Conservation (phyloP, 306 rosid genomes). For the Phaseolus lunatus region DNA sequence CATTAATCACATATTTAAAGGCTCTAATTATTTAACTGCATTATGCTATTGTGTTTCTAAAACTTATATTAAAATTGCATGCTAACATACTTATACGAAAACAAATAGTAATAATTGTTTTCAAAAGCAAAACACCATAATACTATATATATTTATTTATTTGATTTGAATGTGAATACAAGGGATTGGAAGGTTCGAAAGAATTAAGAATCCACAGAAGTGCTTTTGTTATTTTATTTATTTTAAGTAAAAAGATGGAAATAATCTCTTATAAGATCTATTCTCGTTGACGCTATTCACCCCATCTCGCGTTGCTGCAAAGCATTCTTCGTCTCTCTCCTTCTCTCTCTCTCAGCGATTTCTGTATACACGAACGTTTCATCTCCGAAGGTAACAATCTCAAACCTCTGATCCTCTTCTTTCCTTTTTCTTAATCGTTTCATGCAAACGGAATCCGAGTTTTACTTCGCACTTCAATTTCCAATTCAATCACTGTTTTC, state of each 20-base stretch:
- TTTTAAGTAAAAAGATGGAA: not conserved
- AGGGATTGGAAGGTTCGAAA: not conserved
- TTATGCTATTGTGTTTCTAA: too few relatives aligned
- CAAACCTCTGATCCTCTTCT: conserved; percentile 45
- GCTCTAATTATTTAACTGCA: too few relatives aligned
- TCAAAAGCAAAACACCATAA: not conserved
- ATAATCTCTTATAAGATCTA: conserved; percentile 43
- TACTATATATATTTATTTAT: not conserved
- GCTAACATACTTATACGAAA: too few relatives aligned
- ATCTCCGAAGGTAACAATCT: conserved; percentile 58
- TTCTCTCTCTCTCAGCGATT: conserved; percentile 20
- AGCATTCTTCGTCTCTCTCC: conserved; percentile 42
- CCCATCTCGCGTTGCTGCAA: conserved; percentile 53
- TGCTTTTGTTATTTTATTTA: not conserved
- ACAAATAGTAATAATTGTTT: too few relatives aligned
- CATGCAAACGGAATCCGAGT: not conserved
- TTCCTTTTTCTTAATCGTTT: conserved; percentile 8
- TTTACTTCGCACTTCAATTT: conserved; percentile 10
- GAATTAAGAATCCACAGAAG: not conserved
- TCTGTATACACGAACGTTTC: conserved; percentile 37
- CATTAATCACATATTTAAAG: too few relatives aligned
- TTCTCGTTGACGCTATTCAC: conserved; percentile 23
- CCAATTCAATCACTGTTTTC: not conserved
- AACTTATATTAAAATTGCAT: too few relatives aligned
- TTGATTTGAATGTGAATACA: not conserved